A percentile compares a stretch with the other conserved stretches of the same genome.
Evolutionary conservation across 768 basidiomycete genomes (phyloP).

Genomic region (Dioszegia crocea): DNA sequence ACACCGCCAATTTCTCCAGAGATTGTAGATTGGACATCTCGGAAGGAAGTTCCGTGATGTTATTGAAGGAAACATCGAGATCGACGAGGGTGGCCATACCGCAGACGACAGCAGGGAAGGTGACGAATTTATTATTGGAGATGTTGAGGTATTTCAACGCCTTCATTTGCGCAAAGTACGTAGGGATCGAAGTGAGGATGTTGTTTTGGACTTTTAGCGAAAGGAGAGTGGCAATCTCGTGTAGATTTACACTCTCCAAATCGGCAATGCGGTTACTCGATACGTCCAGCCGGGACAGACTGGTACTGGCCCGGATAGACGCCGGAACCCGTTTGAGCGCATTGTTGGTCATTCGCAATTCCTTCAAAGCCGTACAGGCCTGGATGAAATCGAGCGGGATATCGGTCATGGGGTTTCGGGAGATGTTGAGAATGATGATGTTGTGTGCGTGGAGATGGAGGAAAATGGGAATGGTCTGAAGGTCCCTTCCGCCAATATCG

Average conservation of each 20-base stretch:
- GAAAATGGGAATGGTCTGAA: conserved; percentile 82
- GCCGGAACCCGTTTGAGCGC: conserved; percentile 90
- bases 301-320: conserved; percentile 68
- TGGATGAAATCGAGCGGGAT: conserved; percentile 95
- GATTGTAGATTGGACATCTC: conserved; percentile 66
- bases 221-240: conserved; percentile 66
- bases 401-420: conserved; percentile 91
- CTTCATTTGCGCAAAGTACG: conserved; percentile 72
- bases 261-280: conserved; percentile 87
- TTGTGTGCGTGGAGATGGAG: conserved; percentile 77
- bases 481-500: conserved; percentile 72
- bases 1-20: conserved; percentile 69
- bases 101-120: conserved; percentile 69
- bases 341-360: conserved; percentile 83
- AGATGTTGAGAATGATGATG: conserved; percentile 79
- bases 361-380: conserved; percentile 73
- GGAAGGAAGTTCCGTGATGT: conserved; percentile 72
- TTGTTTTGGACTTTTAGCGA: conserved; percentile 82
- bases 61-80: conserved; percentile 93
- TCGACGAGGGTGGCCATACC: conserved; percentile 69
- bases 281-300: conserved; percentile 75
- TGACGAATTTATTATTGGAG: conserved; percentile 88
- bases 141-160: conserved; percentile 76
- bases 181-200: conserved; percentile 77
- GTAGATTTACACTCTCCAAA: conserved; percentile 77